A percentile compares a stretch with the other conserved stretches of the same genome.
phyloP scores from a whole-genome alignment of 768 basidiomycete genomes.

The Phaeotremella fagi region DNA sequence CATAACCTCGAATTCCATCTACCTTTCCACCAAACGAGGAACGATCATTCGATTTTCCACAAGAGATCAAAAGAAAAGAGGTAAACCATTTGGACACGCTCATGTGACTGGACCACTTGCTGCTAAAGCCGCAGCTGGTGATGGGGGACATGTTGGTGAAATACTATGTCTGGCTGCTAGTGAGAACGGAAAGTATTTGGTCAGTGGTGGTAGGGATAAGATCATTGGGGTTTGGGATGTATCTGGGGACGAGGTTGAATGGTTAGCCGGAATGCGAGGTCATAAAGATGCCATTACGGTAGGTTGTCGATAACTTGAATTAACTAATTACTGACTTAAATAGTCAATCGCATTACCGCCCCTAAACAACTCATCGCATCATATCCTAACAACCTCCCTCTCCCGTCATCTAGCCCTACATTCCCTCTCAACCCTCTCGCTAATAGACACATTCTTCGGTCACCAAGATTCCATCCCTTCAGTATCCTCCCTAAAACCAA shows the following conservation, averaged over 20 bases:
- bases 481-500: conserved; percentile 73
- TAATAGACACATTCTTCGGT: conserved; percentile 93
- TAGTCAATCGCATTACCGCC: conserved; percentile 65
- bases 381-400: conserved; percentile 73
- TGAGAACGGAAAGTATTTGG: conserved; percentile 75
- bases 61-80: conserved; percentile 37
- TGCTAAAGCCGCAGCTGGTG: conserved; percentile 37
- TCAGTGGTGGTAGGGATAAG: conserved; percentile 79
- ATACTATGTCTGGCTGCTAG: conserved; percentile 78
- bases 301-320: too few species aligned
- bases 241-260: conserved; percentile 54
- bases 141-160: conserved; percentile 79
- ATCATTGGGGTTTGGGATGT: conserved; percentile 81
- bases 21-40: conserved; percentile 86
- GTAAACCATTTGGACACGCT: conserved; percentile 36
- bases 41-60: conserved; percentile 57
- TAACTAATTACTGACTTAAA: conserved; percentile 54
- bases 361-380: conserved; percentile 60
- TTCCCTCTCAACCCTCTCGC: conserved; percentile 66
- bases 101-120: conserved; percentile 51
- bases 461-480: conserved; percentile 83
- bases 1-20: conserved; percentile 70
- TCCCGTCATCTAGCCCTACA: conserved; percentile 62
- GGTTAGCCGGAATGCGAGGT: conserved; percentile 76
- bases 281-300: conserved; percentile 68